Evolutionary conservation across 306 rosid genomes (phyloP).

Genomic region (Pyrus pyrifolia): DNA sequence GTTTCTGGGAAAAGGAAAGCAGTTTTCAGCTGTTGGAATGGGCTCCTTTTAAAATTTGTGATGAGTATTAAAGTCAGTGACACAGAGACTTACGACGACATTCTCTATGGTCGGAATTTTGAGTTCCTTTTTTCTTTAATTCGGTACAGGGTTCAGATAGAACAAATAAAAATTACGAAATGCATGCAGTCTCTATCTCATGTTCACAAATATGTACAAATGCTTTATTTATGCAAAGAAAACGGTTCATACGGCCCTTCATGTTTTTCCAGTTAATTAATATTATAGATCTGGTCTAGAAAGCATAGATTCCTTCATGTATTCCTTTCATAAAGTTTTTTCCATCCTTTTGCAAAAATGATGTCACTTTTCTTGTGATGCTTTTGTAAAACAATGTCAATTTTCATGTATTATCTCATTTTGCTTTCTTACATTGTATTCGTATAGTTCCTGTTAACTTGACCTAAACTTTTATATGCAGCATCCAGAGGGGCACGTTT

Average conservation of each 20-base stretch:
- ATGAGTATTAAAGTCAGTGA: background rate
- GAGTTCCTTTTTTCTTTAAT: background rate
- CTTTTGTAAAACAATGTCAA: background rate
- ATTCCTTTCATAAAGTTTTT: no score
- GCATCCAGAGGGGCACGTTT: conserved; percentile 93
- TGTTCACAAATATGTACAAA: background rate
- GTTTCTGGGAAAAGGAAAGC: background rate
- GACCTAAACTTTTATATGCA: conserved; percentile 34
- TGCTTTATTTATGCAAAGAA: background rate
- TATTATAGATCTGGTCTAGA: background rate
- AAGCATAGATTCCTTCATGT: background rate
- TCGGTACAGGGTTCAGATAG: background rate
- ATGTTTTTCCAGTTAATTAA: background rate
- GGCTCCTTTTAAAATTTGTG: background rate
- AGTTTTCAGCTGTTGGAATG: background rate
- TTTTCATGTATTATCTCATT: background rate
- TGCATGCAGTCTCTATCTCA: background rate
- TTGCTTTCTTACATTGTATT: background rate
- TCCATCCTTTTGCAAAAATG: no score
- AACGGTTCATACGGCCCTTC: background rate
- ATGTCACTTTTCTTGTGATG: background rate
- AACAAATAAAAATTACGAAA: background rate
- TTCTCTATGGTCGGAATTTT: background rate
- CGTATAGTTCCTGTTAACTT: background rate
- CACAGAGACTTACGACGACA: background rate